Base-by-base conservation (phyloP, 2,329 filamentous ascomycete species). In the Nigrospora oryzae region DNA sequence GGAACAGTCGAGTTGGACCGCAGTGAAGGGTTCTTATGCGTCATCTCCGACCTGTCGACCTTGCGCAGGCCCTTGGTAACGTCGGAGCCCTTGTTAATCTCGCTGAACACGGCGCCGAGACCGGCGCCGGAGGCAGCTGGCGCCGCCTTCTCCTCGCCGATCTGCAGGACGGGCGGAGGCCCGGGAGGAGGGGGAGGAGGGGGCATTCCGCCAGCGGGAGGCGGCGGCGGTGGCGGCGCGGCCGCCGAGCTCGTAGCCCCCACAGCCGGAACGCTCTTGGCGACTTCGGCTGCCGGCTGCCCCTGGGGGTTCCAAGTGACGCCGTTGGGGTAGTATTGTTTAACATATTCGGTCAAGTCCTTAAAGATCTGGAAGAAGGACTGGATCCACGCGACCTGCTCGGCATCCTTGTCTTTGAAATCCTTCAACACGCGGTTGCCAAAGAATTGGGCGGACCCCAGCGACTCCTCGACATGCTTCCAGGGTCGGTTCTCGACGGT, bases 21-120 rank as follows among this genome's bases (percentile, higher is more conserved):
- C 46, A 98, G 73, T 11, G 83, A 80, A 13, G 93, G 93, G 67
- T 98, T 98, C 73, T 97, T 97, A 69, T 98, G 93, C 48, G 93
- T 98, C 91, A 96, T 96, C 65, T 97, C 77, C 44, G 86, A 93
- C 61, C 84, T 85, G 68, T 96, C 91, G 41, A 98, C 93, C 72
- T 96, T 98, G 53, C 86, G 85, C 33, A 98, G 75, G 31, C 86
- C 83, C 53, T 87, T 82, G 4, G 93, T 98, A 48, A 98, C 87
- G n/a, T 79, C 75, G 48, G 87, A 81, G 46, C 93, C 93, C 62
- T 85, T 84, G 68, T 97, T 97, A 43, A 98, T 71, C 53, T 96
- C 86, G 36, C 84, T 84, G 63, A 98, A 98, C 3, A 98, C 89
- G 19, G 91, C 89, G 17, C 82, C 81, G 64, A 95, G 81, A 45